phyloP scores from a whole-genome alignment of 1,139 yeast genomes.

The Eremothecium cymbalariae region DNA sequence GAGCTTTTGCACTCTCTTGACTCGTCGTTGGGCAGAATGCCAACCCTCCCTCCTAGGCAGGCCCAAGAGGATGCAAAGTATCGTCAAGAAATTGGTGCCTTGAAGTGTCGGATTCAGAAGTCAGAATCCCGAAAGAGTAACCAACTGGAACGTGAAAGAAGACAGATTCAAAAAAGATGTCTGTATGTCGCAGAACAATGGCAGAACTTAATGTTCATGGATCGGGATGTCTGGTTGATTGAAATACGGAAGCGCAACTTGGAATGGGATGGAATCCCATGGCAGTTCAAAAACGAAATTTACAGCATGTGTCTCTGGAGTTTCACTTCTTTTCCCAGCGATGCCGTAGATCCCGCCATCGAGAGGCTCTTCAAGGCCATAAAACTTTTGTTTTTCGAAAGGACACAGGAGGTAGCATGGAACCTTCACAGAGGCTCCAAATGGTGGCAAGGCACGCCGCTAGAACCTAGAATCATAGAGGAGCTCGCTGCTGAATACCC shows the following conservation, averaged over 20 bases:
- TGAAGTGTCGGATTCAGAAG: constrained; percentile 1
- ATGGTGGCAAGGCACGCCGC: constrained; percentile 3
- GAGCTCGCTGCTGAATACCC: constrained; percentile 4
- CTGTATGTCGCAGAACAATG: background rate
- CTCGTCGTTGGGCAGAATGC: background rate
- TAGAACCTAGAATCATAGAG: background rate
- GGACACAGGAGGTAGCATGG: constrained; percentile 6
- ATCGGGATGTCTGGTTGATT: constrained; percentile 4
- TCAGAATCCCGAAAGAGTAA: background rate
- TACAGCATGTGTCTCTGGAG: constrained; percentile 7
- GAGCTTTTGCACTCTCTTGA: background rate
- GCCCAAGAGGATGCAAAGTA: constrained; percentile 4
- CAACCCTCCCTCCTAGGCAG: constrained; percentile 4
- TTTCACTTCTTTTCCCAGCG: too few relatives aligned
- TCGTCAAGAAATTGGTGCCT: constrained; percentile 1
- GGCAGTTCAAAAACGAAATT: constrained; percentile 4
- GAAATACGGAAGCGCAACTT: constrained; percentile 6
- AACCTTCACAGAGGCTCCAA: constrained; percentile 5
- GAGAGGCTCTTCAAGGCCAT: background rate
- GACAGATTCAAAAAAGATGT: background rate
- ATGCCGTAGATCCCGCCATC: background rate
- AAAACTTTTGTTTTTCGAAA: constrained; percentile 2
- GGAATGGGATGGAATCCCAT: constrained; percentile 8
- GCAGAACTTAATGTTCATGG: background rate
- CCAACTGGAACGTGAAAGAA: background rate